Base-by-base conservation (phyloP, 441 rosid genomes). In the Capsella rubella region DNA sequence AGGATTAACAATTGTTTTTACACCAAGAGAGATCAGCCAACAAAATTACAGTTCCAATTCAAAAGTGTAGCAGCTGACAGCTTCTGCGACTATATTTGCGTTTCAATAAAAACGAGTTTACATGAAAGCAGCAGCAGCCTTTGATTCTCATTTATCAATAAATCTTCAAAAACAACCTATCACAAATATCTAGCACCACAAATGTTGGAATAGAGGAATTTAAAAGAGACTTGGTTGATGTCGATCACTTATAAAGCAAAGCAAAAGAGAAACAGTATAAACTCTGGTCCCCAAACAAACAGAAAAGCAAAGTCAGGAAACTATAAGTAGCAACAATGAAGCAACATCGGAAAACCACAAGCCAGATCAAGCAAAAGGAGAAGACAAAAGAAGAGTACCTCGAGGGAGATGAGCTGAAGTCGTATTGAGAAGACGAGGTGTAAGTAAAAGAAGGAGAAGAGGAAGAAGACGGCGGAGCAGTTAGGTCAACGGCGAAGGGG, bases 331-430 rank as follows among this genome's bases (percentile, higher is more conserved):
- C 69, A 67, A 31, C 59, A 46, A 67, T 62, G 74, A 18, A 4
- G 45, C 52, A 67, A 31, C 59, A 46, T 27, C 28, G 9, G 65
- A 10, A 55, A 47, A 57, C 13, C 15, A 68, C 1, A 76, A 37
- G 10, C 32, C 28, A 72, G 62, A 56, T n/a, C 14, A 40, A 29
- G 53, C 45, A 66, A 40, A 50, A 28, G 25, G 1, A 73, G 45
- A 35, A 46, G 11, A 51, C 6, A 51, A 12, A 34, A 11, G 54
- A 31, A 52, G 54, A 18, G 61, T 46, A 95, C 99, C 99, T 91
- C 59, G 91, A 75, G 78, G 92, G 84, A 80, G 95, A 88, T 12
- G 70, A 70, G 81, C 67, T 51, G 80, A 66, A 88, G 85, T 77
- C 85, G 21, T 40, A 63, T 3, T 25, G 76, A 81, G 74, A 18